Base-by-base conservation (phyloP, 192 early-diverging fungal species). In the Podila minutissima region DNA sequence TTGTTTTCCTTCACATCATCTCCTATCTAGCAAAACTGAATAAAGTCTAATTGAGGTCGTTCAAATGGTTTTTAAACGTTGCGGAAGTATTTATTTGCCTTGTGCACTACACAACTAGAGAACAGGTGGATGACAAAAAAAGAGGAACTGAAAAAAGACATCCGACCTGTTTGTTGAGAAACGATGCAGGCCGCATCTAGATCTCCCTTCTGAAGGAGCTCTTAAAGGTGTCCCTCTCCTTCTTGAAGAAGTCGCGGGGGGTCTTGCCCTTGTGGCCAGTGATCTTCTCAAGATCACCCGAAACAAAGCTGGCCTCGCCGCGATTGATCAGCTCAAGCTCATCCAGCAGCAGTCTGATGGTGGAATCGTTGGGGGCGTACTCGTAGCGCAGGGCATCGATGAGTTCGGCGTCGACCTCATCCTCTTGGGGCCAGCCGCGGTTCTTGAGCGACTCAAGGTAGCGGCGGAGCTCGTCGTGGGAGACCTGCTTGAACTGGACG, bases 161-260 rank as follows among this genome's bases (percentile, higher is more conserved):
- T 26, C n/a, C 24, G n/a, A 55, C 53, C 53, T 55, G n/a, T 0
- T 7, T 26, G 50, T 4, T 7, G n/a, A n/a, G n/a, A n/a, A n/a
- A 53, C 5, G 50, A 53, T 9, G 17, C 50, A 0, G 7, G 50
- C 7, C 4, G 50, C 35, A 37, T 53, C 20, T 53, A 53, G 50
- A 7, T 26, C 53, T 55, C 53, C 24, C 24, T 55, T 9, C 9
- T n/a, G 53, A 55, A 55, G 11, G 53, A 0, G 41, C 4, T 0
- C 48, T 57, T 63, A 66, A 74, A 74, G 35, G 35, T 66, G 19
- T 75, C 67, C 62, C 69, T 75, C 50, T 75, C 55, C 62, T 75
- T 75, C 17, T 13, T 49, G 59, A 75, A 65, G 49, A 75, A 75
- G 62, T 75, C 74, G 41, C 48, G 55, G 29, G 58, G 22, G 53